Percentiles rank a stretch among this genome's conserved stretches.
Conservation (phyloP, 306 rosid species). For the Prunus padus region DNA sequence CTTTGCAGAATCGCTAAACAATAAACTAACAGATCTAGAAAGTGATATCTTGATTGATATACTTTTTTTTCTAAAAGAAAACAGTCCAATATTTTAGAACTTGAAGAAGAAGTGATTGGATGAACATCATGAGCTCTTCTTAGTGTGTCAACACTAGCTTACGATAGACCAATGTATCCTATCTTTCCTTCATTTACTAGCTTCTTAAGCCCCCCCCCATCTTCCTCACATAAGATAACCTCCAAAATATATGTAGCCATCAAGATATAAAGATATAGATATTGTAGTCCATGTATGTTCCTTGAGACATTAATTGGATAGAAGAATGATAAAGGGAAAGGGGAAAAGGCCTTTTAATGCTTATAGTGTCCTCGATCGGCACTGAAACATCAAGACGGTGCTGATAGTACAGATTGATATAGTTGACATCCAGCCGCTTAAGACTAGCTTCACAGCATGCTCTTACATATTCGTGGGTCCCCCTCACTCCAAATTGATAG, state of each 20-base stretch:
- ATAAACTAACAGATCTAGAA: constrained; percentile 13
- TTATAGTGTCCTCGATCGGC: constrained; percentile 75
- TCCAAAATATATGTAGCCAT: not conserved
- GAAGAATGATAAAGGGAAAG: not conserved
- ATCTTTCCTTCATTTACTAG: constrained; percentile 65
- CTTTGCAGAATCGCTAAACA: constrained; percentile 42
- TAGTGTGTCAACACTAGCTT: constrained; percentile 58
- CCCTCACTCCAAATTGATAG: constrained; percentile 34
- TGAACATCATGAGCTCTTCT: constrained; percentile 66
- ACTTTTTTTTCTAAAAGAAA: not conserved
- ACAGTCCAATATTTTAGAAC: constrained; percentile 38
- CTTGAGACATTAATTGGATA: not conserved
- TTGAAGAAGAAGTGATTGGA: constrained; percentile 87
- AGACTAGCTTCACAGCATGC: constrained; percentile 71
- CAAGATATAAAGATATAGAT: not conserved
- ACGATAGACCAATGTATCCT: constrained; percentile 56
- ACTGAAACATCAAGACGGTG: constrained; percentile 58
- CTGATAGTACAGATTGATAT: constrained; percentile 61
- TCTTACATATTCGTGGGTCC: constrained; percentile 58
- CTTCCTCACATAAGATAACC: not conserved
- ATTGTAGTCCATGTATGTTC: too few species aligned
- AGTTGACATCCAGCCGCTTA: constrained; percentile 39
- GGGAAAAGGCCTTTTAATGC: constrained; percentile 19
- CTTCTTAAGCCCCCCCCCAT: constrained; percentile 54
- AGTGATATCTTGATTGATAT: constrained; percentile 16